These are phyloP conservation scores for Talaromyces sp. DNA, from an alignment of 2,329 filamentous ascomycete genomes.

Conservation along the genomic window DNA sequence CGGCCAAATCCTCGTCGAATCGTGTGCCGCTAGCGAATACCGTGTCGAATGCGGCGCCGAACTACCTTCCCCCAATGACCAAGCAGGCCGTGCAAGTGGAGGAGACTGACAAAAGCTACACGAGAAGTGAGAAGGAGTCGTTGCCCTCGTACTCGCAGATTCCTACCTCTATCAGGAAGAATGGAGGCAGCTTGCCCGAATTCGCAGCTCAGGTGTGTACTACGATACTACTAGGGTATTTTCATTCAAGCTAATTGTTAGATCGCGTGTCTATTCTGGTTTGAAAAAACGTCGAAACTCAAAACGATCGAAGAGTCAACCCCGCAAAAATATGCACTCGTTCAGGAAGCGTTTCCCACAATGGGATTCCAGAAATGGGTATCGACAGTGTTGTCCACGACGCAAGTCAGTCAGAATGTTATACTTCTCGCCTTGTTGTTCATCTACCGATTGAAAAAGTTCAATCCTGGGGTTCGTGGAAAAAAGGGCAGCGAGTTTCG, in stretches of 20 bases:
- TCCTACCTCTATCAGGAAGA: conserved; percentile 70
- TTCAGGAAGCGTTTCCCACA: conserved; percentile 69
- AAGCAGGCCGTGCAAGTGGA: conserved; percentile 26
- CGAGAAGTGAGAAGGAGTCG: conserved; percentile 31
- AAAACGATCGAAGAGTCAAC: conserved; percentile 64
- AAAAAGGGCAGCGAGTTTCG: conserved; percentile 92
- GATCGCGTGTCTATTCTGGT: conserved; percentile 98
- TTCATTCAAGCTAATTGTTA: conserved; percentile 36
- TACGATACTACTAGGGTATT: not conserved
- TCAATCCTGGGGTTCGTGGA: conserved; percentile 83
- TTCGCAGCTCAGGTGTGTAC: conserved; percentile 71
- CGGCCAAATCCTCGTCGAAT: not conserved
- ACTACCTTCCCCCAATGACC: conserved; percentile 20
- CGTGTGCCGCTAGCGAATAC: conserved; percentile 17
- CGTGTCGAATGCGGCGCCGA: conserved; percentile 16
- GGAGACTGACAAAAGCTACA: conserved; percentile 27
- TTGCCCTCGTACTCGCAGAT: conserved; percentile 61
- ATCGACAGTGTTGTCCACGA: conserved; percentile 82
- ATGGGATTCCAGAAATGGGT: conserved; percentile 92
- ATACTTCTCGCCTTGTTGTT: conserved; percentile 86
- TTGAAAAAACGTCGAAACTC: conserved; percentile 79
- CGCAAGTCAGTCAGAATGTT: conserved; percentile 94
- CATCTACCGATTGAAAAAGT: conserved; percentile 86
- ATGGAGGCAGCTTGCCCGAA: conserved; percentile 72
- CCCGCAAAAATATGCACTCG: conserved; percentile 54